Conservation (phyloP, 106 monocot genomes). For the Chionographis japonica region DNA sequence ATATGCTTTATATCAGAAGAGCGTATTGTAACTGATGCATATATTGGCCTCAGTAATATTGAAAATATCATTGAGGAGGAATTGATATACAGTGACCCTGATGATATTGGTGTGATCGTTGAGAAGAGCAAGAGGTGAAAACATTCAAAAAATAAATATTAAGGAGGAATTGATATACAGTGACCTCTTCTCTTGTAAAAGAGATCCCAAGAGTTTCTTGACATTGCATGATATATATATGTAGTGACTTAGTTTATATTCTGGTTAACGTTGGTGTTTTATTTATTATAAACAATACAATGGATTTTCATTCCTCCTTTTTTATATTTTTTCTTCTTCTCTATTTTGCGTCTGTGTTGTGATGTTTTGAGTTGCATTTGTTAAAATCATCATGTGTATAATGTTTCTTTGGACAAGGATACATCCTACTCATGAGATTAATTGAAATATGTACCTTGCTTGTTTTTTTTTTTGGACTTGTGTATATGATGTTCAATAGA, state of each 20-base stretch:
- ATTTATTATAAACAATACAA: no score
- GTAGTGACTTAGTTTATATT: no score
- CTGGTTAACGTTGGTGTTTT: no score
- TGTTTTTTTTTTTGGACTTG: slow-evolving; percentile 44
- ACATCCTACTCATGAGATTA: slow-evolving; percentile 35
- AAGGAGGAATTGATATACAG: no score
- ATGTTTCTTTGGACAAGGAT: slow-evolving; percentile 35
- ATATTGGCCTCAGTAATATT: background rate
- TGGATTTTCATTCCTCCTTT: no score
- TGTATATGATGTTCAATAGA: slow-evolving; percentile 44
- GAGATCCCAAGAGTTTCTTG: no score
- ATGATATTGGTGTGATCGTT: background rate
- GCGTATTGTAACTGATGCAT: background rate
- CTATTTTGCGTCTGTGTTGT: no score
- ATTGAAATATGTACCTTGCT: slow-evolving; percentile 36
- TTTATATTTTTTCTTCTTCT: no score
- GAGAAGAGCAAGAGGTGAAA: background rate
- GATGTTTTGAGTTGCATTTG: slow-evolving; percentile 15
- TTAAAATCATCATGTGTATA: slow-evolving; percentile 36
- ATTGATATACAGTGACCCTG: background rate
- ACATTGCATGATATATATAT: no score
- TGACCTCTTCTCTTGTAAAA: no score
- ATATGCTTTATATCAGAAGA: background rate
- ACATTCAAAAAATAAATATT: background rate
- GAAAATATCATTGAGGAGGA: background rate